A percentile compares a stretch with the other conserved stretches of the same genome.
Evolutionary conservation across 2,329 filamentous ascomycete species (phyloP).

Genomic region (Botrytis medusae): DNA sequence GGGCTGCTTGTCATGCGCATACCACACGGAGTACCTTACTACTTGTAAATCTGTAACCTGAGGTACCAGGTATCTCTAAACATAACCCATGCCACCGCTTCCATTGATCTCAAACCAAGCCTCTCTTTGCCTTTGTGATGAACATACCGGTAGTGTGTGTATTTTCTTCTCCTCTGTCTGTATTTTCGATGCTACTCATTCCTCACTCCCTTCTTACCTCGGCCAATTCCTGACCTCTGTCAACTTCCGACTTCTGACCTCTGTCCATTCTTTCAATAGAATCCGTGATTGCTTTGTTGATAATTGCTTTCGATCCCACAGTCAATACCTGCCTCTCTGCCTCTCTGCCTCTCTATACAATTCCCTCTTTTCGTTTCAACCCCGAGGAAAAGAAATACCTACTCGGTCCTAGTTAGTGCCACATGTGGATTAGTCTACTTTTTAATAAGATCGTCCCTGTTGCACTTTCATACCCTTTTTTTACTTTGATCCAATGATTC

Average conservation of each 20-base stretch:
- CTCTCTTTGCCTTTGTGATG: neutral
- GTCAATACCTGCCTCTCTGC: neutral
- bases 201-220: no score
- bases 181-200: no score
- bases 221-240: no score
- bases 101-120: neutral
- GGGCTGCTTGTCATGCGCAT: slow-evolving; percentile 8
- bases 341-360: no score
- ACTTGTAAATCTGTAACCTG: neutral
- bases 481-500: neutral
- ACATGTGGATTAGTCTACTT: neutral
- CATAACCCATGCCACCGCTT: slow-evolving; percentile 6
- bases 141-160: neutral
- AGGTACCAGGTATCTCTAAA: neutral
- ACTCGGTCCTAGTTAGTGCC: neutral
- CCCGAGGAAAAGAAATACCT: neutral
- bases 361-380: neutral
- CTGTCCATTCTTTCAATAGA: no score
- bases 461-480: neutral
- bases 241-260: no score
- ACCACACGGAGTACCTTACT: neutral
- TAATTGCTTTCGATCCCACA: no score
- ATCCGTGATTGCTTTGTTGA: neutral
- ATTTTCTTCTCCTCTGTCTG: no score
- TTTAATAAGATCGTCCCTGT: neutral